Evolutionary conservation across 73 alveolate genomes (phyloP).

Genomic region (Blepharisma japonicum): DNA sequence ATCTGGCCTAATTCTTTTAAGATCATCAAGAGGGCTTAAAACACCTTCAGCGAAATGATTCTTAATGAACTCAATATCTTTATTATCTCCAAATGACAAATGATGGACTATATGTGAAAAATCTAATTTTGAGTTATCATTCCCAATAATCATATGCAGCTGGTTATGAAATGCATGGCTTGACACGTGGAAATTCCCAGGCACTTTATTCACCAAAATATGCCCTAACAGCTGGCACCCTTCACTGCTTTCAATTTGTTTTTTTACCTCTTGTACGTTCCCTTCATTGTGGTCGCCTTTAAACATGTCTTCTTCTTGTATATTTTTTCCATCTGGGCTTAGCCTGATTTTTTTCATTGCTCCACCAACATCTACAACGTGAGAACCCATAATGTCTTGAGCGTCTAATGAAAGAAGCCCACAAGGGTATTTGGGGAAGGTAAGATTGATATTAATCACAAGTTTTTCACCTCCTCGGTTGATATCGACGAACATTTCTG

Average conservation of each 20-base stretch:
- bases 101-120: slow-evolving; percentile 81
- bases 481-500: slow-evolving; percentile 81
- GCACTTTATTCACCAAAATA: slow-evolving; percentile 71
- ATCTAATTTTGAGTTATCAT: slow-evolving; percentile 45
- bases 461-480: slow-evolving; percentile 48
- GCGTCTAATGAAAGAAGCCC: slow-evolving; percentile 92
- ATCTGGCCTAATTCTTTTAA: slow-evolving; percentile 32
- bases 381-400: slow-evolving; percentile 97
- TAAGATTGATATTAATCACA: slow-evolving; percentile 42
- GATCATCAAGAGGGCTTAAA: slow-evolving; percentile 70
- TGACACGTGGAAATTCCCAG: slow-evolving; percentile 92
- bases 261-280: not conserved
- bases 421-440: slow-evolving; percentile 89
- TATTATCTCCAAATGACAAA: slow-evolving; percentile 80
- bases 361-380: slow-evolving; percentile 75
- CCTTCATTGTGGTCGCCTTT: slow-evolving; percentile 33
- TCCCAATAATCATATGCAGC: slow-evolving; percentile 9
- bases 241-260: slow-evolving; percentile 46
- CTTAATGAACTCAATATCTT: slow-evolving; percentile 58
- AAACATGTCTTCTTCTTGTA: slow-evolving; percentile 60
- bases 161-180: slow-evolving; percentile 72
- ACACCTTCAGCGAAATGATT: slow-evolving; percentile 63
- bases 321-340: slow-evolving; percentile 45
- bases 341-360: slow-evolving; percentile 58
- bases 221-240: slow-evolving; percentile 85